A percentile compares a stretch with the other conserved stretches of the same genome.
Evolutionary conservation across 768 basidiomycete genomes (phyloP).

Genomic region (Naganishia vishniacii): DNA sequence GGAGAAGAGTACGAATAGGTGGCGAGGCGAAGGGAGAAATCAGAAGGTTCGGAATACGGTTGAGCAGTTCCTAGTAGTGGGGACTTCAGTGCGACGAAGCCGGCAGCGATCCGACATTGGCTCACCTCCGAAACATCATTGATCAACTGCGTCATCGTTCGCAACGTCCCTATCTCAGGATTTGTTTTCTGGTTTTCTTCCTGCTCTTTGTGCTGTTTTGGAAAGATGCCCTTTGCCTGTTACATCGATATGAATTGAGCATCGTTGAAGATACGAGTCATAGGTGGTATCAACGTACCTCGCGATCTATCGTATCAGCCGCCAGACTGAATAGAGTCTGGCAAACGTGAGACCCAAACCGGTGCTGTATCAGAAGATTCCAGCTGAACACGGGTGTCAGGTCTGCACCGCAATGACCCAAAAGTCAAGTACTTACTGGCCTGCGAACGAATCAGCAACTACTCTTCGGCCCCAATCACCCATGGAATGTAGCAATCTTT

Average conservation of each 20-base stretch:
- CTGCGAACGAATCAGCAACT: slow-evolving; percentile 76
- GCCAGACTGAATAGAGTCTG: slow-evolving; percentile 69
- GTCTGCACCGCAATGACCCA: neutral
- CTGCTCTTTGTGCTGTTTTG: slow-evolving; percentile 49
- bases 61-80: slow-evolving; percentile 62
- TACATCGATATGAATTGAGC: neutral
- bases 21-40: slow-evolving; percentile 88
- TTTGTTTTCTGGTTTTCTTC: slow-evolving; percentile 20
- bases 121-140: slow-evolving; percentile 5
- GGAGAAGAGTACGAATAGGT: slow-evolving; percentile 71
- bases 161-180: slow-evolving; percentile 32
- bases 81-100: too few species aligned
- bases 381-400: slow-evolving; percentile 19
- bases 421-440: slow-evolving; percentile 57
- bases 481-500: slow-evolving; percentile 86
- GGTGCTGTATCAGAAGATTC: slow-evolving; percentile 53
- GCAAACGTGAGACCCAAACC: slow-evolving; percentile 92
- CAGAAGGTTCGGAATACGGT: slow-evolving; percentile 60
- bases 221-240: slow-evolving; percentile 34
- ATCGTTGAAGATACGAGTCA: slow-evolving; percentile 20
- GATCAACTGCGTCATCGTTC: slow-evolving; percentile 47
- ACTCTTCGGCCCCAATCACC: slow-evolving; percentile 92
- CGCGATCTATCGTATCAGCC: slow-evolving; percentile 51
- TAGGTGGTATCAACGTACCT: slow-evolving; percentile 33
- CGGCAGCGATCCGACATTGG: too few species aligned